phyloP scores from a whole-genome alignment of 441 rosid genomes.

The Sinapis alba region DNA sequence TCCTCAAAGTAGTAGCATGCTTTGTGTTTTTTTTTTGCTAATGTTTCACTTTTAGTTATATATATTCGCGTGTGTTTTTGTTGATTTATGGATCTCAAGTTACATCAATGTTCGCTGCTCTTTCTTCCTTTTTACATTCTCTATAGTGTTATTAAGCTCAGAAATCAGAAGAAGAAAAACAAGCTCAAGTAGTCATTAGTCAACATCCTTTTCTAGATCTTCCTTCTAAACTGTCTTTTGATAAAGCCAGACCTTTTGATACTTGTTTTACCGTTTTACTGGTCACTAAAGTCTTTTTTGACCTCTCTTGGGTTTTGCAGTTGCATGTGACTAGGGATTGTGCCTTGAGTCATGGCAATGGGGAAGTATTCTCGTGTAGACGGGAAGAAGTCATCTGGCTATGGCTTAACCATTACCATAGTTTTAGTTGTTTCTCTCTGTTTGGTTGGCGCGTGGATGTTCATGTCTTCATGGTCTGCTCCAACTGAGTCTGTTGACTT shows the following conservation, averaged over 20 bases:
- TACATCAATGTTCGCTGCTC: neutral
- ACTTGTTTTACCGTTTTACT: no score
- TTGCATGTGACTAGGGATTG: conserved; percentile 26
- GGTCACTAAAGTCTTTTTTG: neutral
- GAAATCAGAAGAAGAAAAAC: neutral
- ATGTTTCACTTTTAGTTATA: neutral
- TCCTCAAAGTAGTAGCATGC: neutral
- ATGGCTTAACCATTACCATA: conserved; percentile 45
- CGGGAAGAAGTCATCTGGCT: conserved; percentile 51
- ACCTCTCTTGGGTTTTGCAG: no score
- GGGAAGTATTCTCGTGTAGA: conserved; percentile 51
- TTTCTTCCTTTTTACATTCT: neutral
- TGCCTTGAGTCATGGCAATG: conserved; percentile 40
- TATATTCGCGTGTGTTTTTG: neutral
- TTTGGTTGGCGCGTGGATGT: conserved; percentile 61
- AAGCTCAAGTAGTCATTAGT: neutral
- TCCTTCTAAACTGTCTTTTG: neutral
- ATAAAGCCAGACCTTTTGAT: conserved; percentile 1
- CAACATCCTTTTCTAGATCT: neutral
- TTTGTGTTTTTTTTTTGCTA: neutral
- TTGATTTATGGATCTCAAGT: conserved; percentile 8
- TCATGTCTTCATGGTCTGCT: conserved; percentile 50
- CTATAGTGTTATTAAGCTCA: neutral
- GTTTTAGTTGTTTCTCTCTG: conserved; percentile 45
- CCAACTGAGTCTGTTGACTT: conserved; percentile 39